Base-by-base conservation (phyloP, 1,284 basidiomycete genomes). In the Pseudozyma hubeiensis region DNA sequence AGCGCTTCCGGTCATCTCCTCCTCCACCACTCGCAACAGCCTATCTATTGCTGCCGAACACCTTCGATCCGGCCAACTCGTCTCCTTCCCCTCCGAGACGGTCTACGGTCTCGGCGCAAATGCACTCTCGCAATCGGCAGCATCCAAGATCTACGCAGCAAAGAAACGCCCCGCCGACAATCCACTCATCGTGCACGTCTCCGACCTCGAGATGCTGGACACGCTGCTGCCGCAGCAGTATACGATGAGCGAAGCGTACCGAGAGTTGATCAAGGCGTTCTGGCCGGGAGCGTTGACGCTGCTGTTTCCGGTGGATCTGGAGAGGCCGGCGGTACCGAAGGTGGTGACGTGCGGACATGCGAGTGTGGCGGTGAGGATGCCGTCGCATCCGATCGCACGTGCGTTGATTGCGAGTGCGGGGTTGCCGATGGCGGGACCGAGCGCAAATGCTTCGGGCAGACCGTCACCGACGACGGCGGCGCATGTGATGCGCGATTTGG, bases 71-170 rank as follows among this genome's bases (percentile, higher is more conserved):
- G 75, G 80, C 2, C 64, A 83, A 35, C 82, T 86, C 14, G 93
- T 99, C 43, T 94, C 91, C 0, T 94, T 99, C 80, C 96, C 97
- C 0, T 98, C 97, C 33, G 97, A 99, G 86, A 99, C 97, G 0
- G 97, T 99, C 24, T 99, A 99, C 84, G 97, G 97, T 1, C 89
- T 99, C 5, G 97, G 93, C 24, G 97, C 93, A 0, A 87, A 91
- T 40, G 94, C 95, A 0, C 86, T 95, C 41, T 81, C 85, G 39
- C 53, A 79, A 31, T 53, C 56, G 4, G 86, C 90, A 63, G 79
- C 89, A 0, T 80, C 85, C 17, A 94, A 94, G 8, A 96, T 99
- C 78, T 99, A 95, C 85, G 87, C 88, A 10, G 92, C 92, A 62
- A 99, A 99, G 83, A 92, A 94, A 41, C 88, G 97, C 48, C 97